A percentile compares a stretch with the other conserved stretches of the same genome.
Conservation (phyloP, 345 rosid species). For the Euphorbia peplus region DNA sequence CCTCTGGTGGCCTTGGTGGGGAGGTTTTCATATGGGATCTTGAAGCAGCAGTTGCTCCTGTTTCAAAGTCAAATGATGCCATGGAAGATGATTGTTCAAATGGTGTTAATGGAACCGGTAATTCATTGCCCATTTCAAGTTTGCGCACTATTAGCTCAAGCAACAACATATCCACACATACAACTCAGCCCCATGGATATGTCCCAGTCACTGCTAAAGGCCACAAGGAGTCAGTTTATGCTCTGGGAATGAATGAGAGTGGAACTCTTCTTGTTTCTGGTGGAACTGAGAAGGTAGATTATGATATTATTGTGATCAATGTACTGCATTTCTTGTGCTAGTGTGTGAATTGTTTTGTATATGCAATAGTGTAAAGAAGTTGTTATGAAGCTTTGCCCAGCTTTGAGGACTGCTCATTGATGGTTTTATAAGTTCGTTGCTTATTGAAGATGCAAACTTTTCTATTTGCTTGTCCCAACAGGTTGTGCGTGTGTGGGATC, state of each 20-base stretch:
- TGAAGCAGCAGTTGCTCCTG: constrained; percentile 83
- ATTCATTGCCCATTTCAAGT: constrained; percentile 60
- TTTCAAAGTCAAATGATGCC: constrained; percentile 64
- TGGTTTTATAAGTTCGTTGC: not conserved
- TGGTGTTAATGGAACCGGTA: constrained; percentile 58
- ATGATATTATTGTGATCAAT: not conserved
- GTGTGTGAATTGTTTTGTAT: not conserved
- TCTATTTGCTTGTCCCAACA: constrained; percentile 26
- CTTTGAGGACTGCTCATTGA: constrained; percentile 6
- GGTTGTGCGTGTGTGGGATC: constrained; percentile 99
- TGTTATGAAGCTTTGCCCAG: not conserved
- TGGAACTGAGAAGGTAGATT: constrained; percentile 93
- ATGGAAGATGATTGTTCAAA: constrained; percentile 76
- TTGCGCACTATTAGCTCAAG: constrained; percentile 79
- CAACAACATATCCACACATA: constrained; percentile 68
- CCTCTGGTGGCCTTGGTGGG: constrained; percentile 99
- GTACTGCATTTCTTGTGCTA: not conserved
- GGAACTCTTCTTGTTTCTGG: constrained; percentile 95
- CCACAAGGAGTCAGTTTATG: constrained; percentile 99
- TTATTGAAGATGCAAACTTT: not conserved
- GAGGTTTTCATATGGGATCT: constrained; percentile 99
- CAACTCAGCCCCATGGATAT: constrained; percentile 75
- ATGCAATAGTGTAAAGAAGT: not conserved
- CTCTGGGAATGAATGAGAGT: constrained; percentile 91
- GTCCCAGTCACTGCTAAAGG: constrained; percentile 87